Percentiles rank a stretch among this genome's conserved stretches.
Evolutionary conservation across 1,284 basidiomycete species (phyloP).

Genomic region (Ceratobasidium sp.): DNA sequence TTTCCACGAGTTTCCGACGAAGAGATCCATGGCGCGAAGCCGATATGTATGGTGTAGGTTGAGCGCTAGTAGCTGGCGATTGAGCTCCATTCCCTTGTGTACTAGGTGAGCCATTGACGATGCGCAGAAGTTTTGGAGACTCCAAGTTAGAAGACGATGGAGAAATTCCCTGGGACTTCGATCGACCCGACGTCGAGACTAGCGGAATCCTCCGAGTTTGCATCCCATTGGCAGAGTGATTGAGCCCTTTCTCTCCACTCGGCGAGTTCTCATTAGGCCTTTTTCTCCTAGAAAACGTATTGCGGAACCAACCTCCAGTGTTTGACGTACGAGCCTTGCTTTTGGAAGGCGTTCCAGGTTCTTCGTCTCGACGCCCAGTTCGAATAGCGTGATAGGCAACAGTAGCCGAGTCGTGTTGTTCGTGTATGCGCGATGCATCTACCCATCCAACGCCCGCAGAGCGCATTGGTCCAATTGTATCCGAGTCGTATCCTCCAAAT

Average conservation of each 20-base stretch:
- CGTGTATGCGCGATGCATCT: slow-evolving; percentile 24
- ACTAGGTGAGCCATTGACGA: slow-evolving; percentile 8
- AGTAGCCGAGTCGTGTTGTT: not conserved
- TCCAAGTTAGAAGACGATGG: not conserved
- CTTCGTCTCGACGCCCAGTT: not conserved
- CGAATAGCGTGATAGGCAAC: not conserved
- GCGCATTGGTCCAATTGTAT: not conserved
- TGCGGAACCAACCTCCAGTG: slow-evolving; percentile 16
- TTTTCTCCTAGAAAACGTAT: slow-evolving; percentile 2
- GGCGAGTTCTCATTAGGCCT: not conserved
- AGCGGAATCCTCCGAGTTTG: not conserved
- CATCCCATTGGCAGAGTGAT: not conserved
- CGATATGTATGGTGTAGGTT: slow-evolving; percentile 3
- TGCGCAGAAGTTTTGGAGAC: slow-evolving; percentile 12
- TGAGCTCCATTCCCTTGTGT: not conserved
- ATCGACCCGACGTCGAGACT: not conserved
- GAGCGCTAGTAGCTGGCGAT: not conserved
- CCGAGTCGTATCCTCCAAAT: not conserved
- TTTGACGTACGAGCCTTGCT: not conserved
- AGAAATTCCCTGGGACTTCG: not conserved
- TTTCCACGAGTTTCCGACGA: slow-evolving; percentile 3
- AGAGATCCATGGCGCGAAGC: slow-evolving; percentile 21
- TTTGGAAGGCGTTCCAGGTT: slow-evolving; percentile 20
- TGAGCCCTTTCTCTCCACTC: not conserved
- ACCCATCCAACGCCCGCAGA: slow-evolving; percentile 16